Conservation (phyloP, 805 yeast species). For the Yarrowia sp. region DNA sequence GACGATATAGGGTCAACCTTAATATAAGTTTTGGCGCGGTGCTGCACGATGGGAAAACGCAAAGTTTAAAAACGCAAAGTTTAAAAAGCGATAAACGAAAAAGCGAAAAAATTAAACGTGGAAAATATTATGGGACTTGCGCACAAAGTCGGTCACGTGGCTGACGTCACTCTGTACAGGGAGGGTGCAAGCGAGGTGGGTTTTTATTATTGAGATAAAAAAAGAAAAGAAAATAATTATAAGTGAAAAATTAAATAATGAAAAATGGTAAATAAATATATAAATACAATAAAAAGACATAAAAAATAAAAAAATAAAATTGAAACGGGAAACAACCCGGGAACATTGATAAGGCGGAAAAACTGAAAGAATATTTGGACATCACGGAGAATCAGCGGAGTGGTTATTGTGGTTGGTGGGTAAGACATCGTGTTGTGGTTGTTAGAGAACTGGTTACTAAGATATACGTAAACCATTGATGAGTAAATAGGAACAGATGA, state of each 20-base stretch:
- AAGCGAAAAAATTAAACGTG: not conserved
- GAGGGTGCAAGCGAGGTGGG: not conserved
- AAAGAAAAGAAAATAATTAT: not conserved
- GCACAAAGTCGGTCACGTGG: conserved; percentile 7
- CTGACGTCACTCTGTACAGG: not conserved
- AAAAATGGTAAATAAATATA: not conserved
- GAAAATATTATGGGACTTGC: conserved; percentile 7
- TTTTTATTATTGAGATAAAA: no score
- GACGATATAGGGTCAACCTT: conserved; percentile 21
- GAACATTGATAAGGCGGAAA: no score
- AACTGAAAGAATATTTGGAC: no score
- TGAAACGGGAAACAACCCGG: not conserved
- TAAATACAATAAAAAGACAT: not conserved
- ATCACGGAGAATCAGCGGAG: no score
- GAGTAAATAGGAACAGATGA: no score
- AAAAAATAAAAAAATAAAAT: not conserved
- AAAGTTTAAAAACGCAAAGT: not conserved
- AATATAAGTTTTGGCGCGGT: not conserved
- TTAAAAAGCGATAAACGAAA: no score
- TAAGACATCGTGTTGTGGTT: no score
- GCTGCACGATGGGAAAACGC: conserved; percentile 16
- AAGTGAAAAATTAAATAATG: not conserved
- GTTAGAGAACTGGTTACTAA: no score
- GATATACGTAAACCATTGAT: no score
- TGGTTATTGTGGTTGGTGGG: no score